Percentiles rank a stretch among this genome's conserved stretches.
Evolutionary conservation across 371 early-diverging fungal species (phyloP).

Genomic region (Mortierella sp.): DNA sequence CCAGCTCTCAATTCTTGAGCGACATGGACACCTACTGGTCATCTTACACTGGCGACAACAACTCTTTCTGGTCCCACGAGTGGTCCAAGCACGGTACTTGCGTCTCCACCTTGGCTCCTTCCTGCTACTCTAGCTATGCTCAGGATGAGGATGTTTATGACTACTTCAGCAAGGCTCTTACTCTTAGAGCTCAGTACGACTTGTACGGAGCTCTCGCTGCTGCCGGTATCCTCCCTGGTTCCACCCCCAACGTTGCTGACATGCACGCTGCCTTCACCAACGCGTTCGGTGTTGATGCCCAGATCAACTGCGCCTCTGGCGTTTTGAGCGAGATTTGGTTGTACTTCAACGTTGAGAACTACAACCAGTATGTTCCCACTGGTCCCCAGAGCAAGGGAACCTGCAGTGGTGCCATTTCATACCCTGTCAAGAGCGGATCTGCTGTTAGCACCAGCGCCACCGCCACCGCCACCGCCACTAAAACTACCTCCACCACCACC

Average conservation of each 20-base stretch:
- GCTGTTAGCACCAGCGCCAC: constrained; percentile 11
- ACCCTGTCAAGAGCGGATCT: constrained; percentile 58
- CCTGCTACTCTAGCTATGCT: constrained; percentile 61
- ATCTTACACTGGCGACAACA: constrained; percentile 71
- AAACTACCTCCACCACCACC: constrained; percentile 8
- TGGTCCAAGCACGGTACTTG: constrained; percentile 90
- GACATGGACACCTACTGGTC: constrained; percentile 83
- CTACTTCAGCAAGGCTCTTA: constrained; percentile 69
- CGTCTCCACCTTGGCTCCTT: constrained; percentile 72
- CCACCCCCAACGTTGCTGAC: constrained; percentile 60
- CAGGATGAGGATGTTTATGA: constrained; percentile 68
- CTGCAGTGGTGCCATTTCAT: constrained; percentile 60
- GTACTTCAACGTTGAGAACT: constrained; percentile 42
- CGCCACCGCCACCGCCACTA: constrained; percentile 12
- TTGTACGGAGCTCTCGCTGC: constrained; percentile 67
- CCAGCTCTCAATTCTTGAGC: constrained; percentile 56
- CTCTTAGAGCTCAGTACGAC: constrained; percentile 68
- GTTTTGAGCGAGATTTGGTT: constrained; percentile 58
- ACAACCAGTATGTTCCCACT: constrained; percentile 21
- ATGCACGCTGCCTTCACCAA: constrained; percentile 67
- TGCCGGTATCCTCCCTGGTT: constrained; percentile 75
- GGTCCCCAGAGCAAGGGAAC: constrained; percentile 47
- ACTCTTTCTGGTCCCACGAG: constrained; percentile 71
- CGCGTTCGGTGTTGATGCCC: constrained; percentile 62
- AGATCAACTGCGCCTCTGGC: constrained; percentile 60